Evolutionary conservation across 345 rosid species (phyloP).

Genomic region (Salix exigua): DNA sequence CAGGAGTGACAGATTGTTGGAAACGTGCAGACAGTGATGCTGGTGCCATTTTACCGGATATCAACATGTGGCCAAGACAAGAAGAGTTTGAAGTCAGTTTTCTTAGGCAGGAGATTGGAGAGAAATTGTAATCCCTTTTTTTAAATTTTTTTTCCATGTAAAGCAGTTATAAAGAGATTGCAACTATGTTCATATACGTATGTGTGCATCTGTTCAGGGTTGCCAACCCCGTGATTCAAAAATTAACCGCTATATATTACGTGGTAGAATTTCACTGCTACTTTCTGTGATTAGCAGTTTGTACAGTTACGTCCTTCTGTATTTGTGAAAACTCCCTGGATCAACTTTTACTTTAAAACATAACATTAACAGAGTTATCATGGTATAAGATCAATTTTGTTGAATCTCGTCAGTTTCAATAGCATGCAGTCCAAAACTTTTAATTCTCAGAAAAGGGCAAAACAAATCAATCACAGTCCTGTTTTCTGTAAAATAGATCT

Average conservation of each 20-base stretch:
- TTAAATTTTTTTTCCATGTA: no score
- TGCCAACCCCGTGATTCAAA: neutral
- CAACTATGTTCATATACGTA: neutral
- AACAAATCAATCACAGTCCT: no score
- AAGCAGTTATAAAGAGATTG: neutral
- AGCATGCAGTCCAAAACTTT: neutral
- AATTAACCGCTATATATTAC: slow-evolving; percentile 11
- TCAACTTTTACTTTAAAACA: neutral
- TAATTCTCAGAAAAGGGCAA: neutral
- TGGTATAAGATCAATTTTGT: neutral
- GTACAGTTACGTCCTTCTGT: no score
- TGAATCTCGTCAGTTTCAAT: neutral
- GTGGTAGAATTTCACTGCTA: neutral
- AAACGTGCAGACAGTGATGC: slow-evolving; percentile 40
- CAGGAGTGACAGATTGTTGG: slow-evolving; percentile 37
- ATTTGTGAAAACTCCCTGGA: neutral
- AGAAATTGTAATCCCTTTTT: neutral
- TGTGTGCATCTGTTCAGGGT: neutral
- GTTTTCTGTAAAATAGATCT: no score
- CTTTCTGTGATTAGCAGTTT: neutral
- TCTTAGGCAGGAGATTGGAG: neutral
- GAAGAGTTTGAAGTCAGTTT: neutral
- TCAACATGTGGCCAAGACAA: neutral
- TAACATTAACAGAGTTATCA: neutral
- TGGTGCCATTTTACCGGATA: slow-evolving; percentile 46